Percentiles rank a stretch among this genome's conserved stretches.
Conservation (phyloP, 2,329 filamentous ascomycete species). For the Pochonia chlamydosporia region DNA sequence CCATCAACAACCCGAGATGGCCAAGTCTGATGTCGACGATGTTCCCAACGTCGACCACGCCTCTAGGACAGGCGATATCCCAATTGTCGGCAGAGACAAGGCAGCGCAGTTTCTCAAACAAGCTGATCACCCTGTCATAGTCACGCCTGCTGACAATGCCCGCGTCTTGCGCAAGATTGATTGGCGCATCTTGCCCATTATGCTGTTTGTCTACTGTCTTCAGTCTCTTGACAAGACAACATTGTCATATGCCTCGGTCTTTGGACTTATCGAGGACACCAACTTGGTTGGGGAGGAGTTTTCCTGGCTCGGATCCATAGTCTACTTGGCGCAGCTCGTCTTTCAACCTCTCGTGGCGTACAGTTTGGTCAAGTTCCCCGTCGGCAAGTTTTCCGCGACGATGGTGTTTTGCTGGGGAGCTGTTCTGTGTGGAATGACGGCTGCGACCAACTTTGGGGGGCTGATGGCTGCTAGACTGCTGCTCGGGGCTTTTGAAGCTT, state of each 20-base stretch:
- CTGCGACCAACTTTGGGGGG: slow-evolving; percentile 40
- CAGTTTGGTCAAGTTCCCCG: slow-evolving; percentile 47
- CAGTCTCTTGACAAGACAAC: slow-evolving; percentile 60
- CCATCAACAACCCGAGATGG: neutral
- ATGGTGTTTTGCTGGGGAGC: slow-evolving; percentile 49
- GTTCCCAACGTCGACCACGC: neutral
- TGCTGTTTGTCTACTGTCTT: slow-evolving; percentile 55
- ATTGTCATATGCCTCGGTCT: slow-evolving; percentile 56
- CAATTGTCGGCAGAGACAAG: slow-evolving; percentile 29
- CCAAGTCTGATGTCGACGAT: neutral
- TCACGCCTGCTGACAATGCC: slow-evolving; percentile 47
- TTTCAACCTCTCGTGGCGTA: slow-evolving; percentile 50
- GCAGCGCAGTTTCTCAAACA: slow-evolving; percentile 43
- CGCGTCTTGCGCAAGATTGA: slow-evolving; percentile 42
- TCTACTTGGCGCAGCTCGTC: slow-evolving; percentile 43
- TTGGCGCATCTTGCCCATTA: slow-evolving; percentile 40
- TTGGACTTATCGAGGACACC: slow-evolving; percentile 55
- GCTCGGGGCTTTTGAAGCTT: slow-evolving; percentile 42
- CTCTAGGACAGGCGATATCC: neutral
- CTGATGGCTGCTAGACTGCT: slow-evolving; percentile 39
- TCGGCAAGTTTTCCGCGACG: slow-evolving; percentile 45
- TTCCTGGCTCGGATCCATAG: slow-evolving; percentile 56
- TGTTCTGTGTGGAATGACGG: slow-evolving; percentile 45
- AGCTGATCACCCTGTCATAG: slow-evolving; percentile 36
- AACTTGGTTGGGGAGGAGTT: slow-evolving; percentile 49